A percentile compares a stretch with the other conserved stretches of the same genome.
These are phyloP conservation scores for Penicillium expansum DNA, from an alignment of 2,329 filamentous ascomycete species.

Conservation along the genomic window DNA sequence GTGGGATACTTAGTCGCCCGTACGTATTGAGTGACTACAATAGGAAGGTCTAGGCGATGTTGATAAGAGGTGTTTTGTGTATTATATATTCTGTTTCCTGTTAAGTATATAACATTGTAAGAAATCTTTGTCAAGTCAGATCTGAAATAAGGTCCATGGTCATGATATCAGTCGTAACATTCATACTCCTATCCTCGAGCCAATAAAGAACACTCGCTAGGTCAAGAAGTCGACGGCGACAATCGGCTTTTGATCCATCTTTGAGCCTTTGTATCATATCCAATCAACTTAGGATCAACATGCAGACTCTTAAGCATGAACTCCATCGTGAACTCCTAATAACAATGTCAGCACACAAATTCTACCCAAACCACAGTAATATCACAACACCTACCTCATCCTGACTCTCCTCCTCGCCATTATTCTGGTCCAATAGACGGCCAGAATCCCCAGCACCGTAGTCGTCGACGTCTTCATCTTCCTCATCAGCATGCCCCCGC, in stretches of 20 bases:
- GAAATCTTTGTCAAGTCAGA: background rate
- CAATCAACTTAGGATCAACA: conserved; percentile 61
- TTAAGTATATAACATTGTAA: background rate
- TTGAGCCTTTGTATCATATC: conserved; percentile 58
- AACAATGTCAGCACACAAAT: conserved; percentile 6
- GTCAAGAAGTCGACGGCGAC: background rate
- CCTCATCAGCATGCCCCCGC: conserved; percentile 35
- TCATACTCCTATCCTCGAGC: background rate
- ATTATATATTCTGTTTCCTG: background rate
- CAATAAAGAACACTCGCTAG: background rate
- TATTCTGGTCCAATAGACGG: conserved; percentile 17
- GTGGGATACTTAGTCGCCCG: too few relatives aligned
- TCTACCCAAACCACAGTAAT: background rate
- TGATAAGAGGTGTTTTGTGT: background rate
- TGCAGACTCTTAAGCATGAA: conserved; percentile 67
- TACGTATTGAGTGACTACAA: background rate
- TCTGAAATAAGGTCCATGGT: background rate
- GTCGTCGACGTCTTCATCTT: conserved; percentile 23
- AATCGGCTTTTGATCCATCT: conserved; percentile 48
- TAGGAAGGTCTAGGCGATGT: conserved; percentile 16
- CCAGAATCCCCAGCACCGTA: conserved; percentile 40
- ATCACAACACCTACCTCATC: conserved; percentile 30
- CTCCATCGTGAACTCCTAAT: conserved; percentile 64
- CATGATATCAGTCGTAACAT: background rate
- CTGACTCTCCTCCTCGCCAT: conserved; percentile 35